Conservation (phyloP, 2,329 filamentous ascomycete genomes). For the Atkinsonella texensis region DNA sequence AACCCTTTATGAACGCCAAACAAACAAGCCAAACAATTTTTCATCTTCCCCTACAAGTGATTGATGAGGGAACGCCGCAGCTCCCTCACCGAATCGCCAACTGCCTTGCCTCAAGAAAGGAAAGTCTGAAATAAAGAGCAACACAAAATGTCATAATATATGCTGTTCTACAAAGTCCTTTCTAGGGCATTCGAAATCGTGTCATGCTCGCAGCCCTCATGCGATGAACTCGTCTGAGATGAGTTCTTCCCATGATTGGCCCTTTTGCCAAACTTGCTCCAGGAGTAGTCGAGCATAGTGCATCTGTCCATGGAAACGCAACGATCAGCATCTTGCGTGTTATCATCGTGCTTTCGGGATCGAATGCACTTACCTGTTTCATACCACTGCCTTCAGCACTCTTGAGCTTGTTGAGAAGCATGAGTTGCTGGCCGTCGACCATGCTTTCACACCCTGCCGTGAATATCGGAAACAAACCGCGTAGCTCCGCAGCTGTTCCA, state of each 20-base stretch:
- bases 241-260: slow-evolving; percentile 55
- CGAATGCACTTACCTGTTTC: slow-evolving; percentile 47
- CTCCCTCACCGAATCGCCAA: neutral
- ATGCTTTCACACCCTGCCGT: slow-evolving; percentile 66
- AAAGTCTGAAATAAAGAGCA: neutral
- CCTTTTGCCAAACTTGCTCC: slow-evolving; percentile 58
- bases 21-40: neutral
- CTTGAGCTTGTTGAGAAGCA: slow-evolving; percentile 53
- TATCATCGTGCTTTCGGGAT: neutral
- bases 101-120: neutral
- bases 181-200: neutral
- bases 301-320: slow-evolving; percentile 26
- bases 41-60: too few relatives aligned
- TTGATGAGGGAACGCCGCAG: neutral
- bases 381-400: slow-evolving; percentile 62
- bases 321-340: neutral
- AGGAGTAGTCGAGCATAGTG: slow-evolving; percentile 51
- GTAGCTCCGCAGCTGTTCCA: slow-evolving; percentile 61
- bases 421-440: slow-evolving; percentile 39
- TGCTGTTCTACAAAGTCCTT: neutral
- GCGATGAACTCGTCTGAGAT: slow-evolving; percentile 58
- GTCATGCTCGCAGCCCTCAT: slow-evolving; percentile 20
- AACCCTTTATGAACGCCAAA: neutral
- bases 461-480: slow-evolving; percentile 70
- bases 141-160: neutral